These are phyloP conservation scores for Pythium aquatile DNA, from an alignment of 352 stramenopile species.

Conservation along the genomic window DNA sequence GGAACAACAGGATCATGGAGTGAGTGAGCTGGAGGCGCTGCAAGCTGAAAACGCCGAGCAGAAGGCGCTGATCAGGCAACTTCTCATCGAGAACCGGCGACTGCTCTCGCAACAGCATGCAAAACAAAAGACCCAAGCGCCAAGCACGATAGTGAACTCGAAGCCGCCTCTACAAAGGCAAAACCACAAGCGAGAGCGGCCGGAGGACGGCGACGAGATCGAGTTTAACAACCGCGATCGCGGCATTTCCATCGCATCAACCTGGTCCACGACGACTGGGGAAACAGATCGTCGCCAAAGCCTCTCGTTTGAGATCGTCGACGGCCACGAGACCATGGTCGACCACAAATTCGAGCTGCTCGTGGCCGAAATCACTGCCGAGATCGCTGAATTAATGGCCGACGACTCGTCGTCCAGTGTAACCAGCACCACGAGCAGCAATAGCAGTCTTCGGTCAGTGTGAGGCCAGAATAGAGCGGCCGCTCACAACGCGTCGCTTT, in stretches of 20 bases:
- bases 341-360: slow-evolving; percentile 21
- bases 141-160: background rate
- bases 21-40: slow-evolving; percentile 9
- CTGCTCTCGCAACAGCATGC: slow-evolving; percentile 6
- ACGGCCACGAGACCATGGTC: slow-evolving; percentile 19
- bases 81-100: slow-evolving; percentile 18
- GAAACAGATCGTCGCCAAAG: background rate
- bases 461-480: background rate
- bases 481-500: background rate
- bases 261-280: background rate
- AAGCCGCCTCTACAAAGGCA: background rate
- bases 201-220: background rate
- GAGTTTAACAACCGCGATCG: background rate
- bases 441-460: background rate
- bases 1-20: background rate
- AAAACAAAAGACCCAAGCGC: background rate
- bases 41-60: slow-evolving; percentile 22
- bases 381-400: slow-evolving; percentile 14
- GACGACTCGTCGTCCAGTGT: slow-evolving; percentile 7
- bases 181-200: background rate
- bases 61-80: slow-evolving; percentile 16
- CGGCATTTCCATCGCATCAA: slow-evolving; percentile 1
- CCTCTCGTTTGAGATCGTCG: slow-evolving; percentile 4
- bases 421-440: background rate
- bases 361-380: slow-evolving; percentile 17